Percentiles rank a stretch among this genome's conserved stretches.
phyloP scores from a whole-genome alignment of 495 filamentous ascomycete species.

The Aspergillus saccharolyticus region DNA sequence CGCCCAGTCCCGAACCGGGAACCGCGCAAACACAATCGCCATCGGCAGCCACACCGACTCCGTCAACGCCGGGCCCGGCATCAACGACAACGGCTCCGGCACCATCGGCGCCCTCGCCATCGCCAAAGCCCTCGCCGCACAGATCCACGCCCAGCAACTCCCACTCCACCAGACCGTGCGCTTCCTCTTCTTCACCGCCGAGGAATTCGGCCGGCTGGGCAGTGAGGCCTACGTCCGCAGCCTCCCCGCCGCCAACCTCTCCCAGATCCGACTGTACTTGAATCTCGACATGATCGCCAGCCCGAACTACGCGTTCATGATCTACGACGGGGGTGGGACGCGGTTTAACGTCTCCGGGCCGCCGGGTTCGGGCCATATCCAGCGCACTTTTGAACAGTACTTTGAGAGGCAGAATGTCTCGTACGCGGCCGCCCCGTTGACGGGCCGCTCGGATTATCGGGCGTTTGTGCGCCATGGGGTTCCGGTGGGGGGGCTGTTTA shows the following conservation, averaged over 20 bases:
- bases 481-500: constrained; percentile 61
- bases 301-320: constrained; percentile 62
- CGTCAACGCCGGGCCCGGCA: constrained; percentile 56
- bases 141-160: constrained; percentile 10
- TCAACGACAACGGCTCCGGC: constrained; percentile 68
- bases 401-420: constrained; percentile 40
- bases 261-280: constrained; percentile 61
- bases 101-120: constrained; percentile 59
- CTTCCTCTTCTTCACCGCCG: constrained; percentile 66
- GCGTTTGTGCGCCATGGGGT: constrained; percentile 62
- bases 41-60: constrained; percentile 68
- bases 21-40: constrained; percentile 56
- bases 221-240: constrained; percentile 53
- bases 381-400: constrained; percentile 59
- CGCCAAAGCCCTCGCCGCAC: constrained; percentile 50
- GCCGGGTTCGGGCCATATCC: constrained; percentile 56
- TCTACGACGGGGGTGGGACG: constrained; percentile 68
- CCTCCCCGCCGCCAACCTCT: constrained; percentile 42
- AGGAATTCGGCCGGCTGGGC: constrained; percentile 63
- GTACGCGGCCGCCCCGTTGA: constrained; percentile 50
- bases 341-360: constrained; percentile 59
- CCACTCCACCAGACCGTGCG: constrained; percentile 60
- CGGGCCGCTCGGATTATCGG: constrained; percentile 64
- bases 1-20: constrained; percentile 59
- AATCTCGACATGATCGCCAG: constrained; percentile 79